A percentile compares a stretch with the other conserved stretches of the same genome.
Conservation (phyloP, 1,284 basidiomycete species). For the Sphagnurus paluster region DNA sequence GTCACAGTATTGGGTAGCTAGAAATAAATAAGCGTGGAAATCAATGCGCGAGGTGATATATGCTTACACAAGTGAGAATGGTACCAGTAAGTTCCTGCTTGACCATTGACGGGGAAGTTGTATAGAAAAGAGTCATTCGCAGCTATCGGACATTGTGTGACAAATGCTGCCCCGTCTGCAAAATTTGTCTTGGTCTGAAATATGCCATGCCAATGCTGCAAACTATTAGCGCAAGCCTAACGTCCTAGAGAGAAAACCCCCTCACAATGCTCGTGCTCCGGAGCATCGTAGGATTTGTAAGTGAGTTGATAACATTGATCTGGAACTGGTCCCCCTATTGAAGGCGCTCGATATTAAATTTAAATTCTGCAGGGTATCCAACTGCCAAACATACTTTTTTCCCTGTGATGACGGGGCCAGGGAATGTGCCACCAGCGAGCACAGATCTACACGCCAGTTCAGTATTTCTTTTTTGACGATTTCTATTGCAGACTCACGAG, state of each 20-base stretch:
- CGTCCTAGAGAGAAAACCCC: background rate
- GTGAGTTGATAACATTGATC: conserved; percentile 32
- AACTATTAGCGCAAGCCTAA: background rate
- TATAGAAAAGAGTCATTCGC: conserved; percentile 32
- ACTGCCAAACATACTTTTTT: too few relatives aligned
- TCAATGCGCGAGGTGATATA: background rate
- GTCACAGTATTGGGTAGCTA: conserved; percentile 1
- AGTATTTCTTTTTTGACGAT: background rate
- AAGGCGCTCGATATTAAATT: background rate
- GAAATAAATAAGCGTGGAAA: background rate
- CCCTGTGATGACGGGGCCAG: conserved; percentile 25
- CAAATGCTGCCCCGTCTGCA: conserved; percentile 34
- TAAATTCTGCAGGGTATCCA: too few relatives aligned
- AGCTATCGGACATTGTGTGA: conserved; percentile 39
- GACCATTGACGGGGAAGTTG: conserved; percentile 26
- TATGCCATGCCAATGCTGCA: conserved; percentile 38
- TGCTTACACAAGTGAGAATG: conserved; percentile 41
- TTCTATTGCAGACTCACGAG: conserved; percentile 3
- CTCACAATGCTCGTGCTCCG: conserved; percentile 32
- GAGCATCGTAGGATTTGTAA: conserved; percentile 33
- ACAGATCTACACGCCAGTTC: conserved; percentile 17
- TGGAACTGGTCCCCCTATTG: conserved; percentile 23
- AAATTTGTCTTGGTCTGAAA: conserved; percentile 32
- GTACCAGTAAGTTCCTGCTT: conserved; percentile 46
- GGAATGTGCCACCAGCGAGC: conserved; percentile 18